These are phyloP conservation scores for Penicillium verhagenii DNA, from an alignment of 495 filamentous ascomycete genomes.

Conservation along the genomic window DNA sequence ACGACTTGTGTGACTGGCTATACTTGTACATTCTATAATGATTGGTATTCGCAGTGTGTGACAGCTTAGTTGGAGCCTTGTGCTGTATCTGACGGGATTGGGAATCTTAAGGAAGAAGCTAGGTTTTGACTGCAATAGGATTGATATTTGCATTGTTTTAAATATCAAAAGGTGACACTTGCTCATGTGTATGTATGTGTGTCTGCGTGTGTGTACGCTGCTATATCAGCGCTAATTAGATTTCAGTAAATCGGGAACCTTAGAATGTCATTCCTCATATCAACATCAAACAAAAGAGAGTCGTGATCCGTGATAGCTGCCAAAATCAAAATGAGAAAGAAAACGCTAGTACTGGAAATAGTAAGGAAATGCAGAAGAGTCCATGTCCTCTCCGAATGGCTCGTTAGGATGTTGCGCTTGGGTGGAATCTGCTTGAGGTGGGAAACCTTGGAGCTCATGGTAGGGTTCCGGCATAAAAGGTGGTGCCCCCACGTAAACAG, in stretches of 20 bases:
- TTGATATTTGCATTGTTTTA: not conserved
- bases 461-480: conserved; percentile 12
- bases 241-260: not conserved
- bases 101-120: no score
- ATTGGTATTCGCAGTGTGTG: conserved; percentile 53
- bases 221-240: not conserved
- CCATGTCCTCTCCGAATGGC: conserved; percentile 16
- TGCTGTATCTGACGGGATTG: not conserved
- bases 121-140: not conserved
- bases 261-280: not conserved
- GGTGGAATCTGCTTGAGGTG: conserved; percentile 4
- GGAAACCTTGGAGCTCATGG: conserved; percentile 13
- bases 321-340: not conserved
- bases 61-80: not conserved
- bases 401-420: conserved; percentile 13
- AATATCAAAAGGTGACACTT: no score
- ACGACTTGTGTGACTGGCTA: conserved; percentile 43
- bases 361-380: conserved; percentile 27
- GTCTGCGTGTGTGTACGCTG: no score
- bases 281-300: conserved; percentile 9
- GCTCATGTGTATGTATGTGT: no score
- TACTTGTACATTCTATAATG: conserved; percentile 47
- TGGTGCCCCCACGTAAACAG: not conserved
- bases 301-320: conserved; percentile 20
- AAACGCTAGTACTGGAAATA: conserved; percentile 26